Conservation (phyloP, 371 early-diverging fungal genomes). For the Apophysomyces sp. region DNA sequence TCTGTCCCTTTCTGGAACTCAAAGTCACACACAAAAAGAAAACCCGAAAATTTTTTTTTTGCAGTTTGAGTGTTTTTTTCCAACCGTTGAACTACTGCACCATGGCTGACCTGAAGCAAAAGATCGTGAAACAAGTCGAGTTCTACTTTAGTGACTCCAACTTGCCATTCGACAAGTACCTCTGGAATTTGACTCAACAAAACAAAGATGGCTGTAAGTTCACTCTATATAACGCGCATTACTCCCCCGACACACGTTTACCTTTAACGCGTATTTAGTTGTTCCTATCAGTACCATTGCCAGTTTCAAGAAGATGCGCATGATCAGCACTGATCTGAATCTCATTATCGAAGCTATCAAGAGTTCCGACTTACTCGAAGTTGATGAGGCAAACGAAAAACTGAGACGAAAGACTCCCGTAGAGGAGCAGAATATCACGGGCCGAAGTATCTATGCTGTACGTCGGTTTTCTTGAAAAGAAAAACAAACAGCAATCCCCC, state of each 20-base stretch:
- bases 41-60: not conserved
- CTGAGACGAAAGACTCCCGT: conserved; percentile 60
- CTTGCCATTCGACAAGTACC: conserved; percentile 69
- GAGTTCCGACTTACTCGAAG: conserved; percentile 52
- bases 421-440: conserved; percentile 39
- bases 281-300: conserved; percentile 57
- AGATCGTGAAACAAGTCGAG: conserved; percentile 73
- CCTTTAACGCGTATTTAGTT: conserved; percentile 37
- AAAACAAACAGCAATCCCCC: not conserved
- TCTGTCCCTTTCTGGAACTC: too few relatives aligned
- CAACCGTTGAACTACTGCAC: not conserved
- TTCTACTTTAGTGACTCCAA: conserved; percentile 82
- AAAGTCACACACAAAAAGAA: too few relatives aligned
- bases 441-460: conserved; percentile 63
- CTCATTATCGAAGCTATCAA: conserved; percentile 58
- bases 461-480: conserved; percentile 7
- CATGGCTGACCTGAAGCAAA: conserved; percentile 35
- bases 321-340: conserved; percentile 50
- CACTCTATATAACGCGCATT: not conserved
- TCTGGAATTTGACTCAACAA: conserved; percentile 55
- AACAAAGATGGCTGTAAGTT: conserved; percentile 61
- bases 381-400: conserved; percentile 57
- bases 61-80: not conserved
- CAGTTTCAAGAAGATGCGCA: conserved; percentile 71
- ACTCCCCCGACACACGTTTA: too few relatives aligned